Base-by-base conservation (phyloP, 2,329 filamentous ascomycete genomes). In the Dissoconium aciculare region DNA sequence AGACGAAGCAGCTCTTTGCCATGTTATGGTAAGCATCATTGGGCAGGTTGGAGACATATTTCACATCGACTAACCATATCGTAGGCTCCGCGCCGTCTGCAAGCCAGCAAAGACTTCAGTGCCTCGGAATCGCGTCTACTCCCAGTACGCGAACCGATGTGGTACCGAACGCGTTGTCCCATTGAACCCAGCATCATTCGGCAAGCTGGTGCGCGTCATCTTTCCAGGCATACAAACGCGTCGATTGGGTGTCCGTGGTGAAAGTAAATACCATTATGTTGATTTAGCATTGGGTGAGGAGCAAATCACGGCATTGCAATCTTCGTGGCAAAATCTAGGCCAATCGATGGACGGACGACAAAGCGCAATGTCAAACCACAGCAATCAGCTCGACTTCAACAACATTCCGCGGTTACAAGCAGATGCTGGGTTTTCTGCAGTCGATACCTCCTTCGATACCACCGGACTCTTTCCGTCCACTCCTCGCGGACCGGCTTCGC, bases 251-350 rank as follows among this genome's bases (percentile, higher is more conserved):
- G 85, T 95, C 27, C 74, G 89, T 31, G 89, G 89, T 41, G 87
- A 95, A 59, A 98, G 89, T 10, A 98, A 98, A 54, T 98, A 98
- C 54, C 89, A 98, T 56, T 98, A 98, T 49, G 65, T 67, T 28
- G 64, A 68, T 41, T 54, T 68, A 21, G 62, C 60, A 23, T 58
- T 66, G 17, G 58, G 58, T 34, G 62, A 64, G 36, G 64, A 65
- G 30, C 41, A 41, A 23, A 32, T 44, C 14, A 47, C 46, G 25
- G 32, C 41, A 32, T 35, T 39, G n/a, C 32, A 39, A 17, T 32
- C 40, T 17, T 23, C 19, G n/a, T 42, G 42, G 31, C 38, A 40
- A 34, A 38, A 30, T 16, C 25, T 33, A 9, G 35, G 37, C 17
- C 27, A 31, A 11, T 39, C 43, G 11, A 37, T 37, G 17, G 40